phyloP scores from a whole-genome alignment of 2,329 filamentous ascomycete species.

The Alternaria metachromatica region DNA sequence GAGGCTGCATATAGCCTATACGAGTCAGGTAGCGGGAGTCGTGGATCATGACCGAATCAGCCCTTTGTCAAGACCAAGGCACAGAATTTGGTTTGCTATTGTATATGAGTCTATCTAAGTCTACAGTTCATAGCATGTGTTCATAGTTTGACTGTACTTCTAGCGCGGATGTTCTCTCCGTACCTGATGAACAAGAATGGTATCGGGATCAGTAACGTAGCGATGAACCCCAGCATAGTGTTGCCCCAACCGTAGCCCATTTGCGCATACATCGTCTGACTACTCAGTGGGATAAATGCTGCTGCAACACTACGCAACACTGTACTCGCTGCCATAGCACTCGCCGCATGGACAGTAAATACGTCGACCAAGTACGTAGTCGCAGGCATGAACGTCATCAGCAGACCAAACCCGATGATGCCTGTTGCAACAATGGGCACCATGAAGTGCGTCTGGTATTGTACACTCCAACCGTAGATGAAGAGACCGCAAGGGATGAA shows the following conservation, averaged over 20 bases:
- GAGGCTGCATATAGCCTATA: slow-evolving; percentile 10
- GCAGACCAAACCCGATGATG: slow-evolving; percentile 44
- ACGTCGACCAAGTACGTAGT: slow-evolving; percentile 52
- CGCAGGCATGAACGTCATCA: slow-evolving; percentile 49
- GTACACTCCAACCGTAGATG: slow-evolving; percentile 48
- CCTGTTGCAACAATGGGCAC: slow-evolving; percentile 45
- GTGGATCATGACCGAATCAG: background rate
- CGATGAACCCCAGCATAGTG: slow-evolving; percentile 46
- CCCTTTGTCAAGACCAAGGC: background rate
- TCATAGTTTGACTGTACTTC: slow-evolving; percentile 38
- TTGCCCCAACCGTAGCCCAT: slow-evolving; percentile 52
- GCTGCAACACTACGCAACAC: slow-evolving; percentile 48
- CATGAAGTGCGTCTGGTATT: slow-evolving; percentile 46
- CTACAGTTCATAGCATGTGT: background rate
- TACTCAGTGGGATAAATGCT: slow-evolving; percentile 50
- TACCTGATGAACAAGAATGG: slow-evolving; percentile 47
- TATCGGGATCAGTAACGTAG: slow-evolving; percentile 38
- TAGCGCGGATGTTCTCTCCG: slow-evolving; percentile 39
- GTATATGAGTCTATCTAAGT: background rate
- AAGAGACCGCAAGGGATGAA: slow-evolving; percentile 47
- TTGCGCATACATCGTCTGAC: slow-evolving; percentile 47
- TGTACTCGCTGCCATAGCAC: slow-evolving; percentile 52
- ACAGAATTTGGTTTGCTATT: background rate
- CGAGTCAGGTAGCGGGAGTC: slow-evolving; percentile 8
- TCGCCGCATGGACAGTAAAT: slow-evolving; percentile 51